Evolutionary conservation across 495 filamentous ascomycete species (phyloP), one percentile per base, ranked within the genome.

Genomic region (Trichoderma parareesei): DNA sequence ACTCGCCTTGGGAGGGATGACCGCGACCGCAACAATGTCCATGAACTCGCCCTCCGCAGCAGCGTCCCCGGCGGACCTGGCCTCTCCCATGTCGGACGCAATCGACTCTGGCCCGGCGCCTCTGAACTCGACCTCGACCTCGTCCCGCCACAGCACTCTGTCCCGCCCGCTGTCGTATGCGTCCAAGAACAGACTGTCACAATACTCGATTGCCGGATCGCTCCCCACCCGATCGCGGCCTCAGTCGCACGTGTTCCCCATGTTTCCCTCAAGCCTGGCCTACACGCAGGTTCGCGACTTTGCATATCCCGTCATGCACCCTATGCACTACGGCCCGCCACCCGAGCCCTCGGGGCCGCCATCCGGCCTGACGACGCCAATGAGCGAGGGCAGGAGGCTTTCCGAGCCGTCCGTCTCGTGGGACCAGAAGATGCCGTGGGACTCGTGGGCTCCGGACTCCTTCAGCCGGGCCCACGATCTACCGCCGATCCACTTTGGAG

Each of bases 211-310:
- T 70, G 27, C 53, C 53, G 92, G 87, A 79, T 73, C 87, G 79
- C 74, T 92, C 83, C 77, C 81, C 79, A 73, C 87, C 78, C 69
- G 86, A 79, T 93, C 92, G 66, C 84, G 94, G 67, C 89, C 91
- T 46, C 80, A 81, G 68, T 91, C 91, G 27, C 85, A 88, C 71
- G 82, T 90, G 46, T 93, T 92, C 67, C 88, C 92, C 2, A 73
- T 89, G 68, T 97, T 92, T 77, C 89, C 91, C 71, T 92, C 93
- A 46, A 93, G 87, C 71, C 83, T 97, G n/a, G 76, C 90, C 8
- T 97, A 97, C 71, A 84, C 93, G 59, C 81, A 88, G 8, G 93
- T 99, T 41, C 89, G 95, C 68, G 94, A 99, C 79, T 99, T 98
- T 75, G 94, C 95, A 55, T 99, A 98, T 70, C 87, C 91, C 6